A percentile compares a stretch with the other conserved stretches of the same genome.
These are phyloP conservation scores for Notholithocarpus densiflorus DNA, from an alignment of 306 rosid species.

Conservation along the genomic window DNA sequence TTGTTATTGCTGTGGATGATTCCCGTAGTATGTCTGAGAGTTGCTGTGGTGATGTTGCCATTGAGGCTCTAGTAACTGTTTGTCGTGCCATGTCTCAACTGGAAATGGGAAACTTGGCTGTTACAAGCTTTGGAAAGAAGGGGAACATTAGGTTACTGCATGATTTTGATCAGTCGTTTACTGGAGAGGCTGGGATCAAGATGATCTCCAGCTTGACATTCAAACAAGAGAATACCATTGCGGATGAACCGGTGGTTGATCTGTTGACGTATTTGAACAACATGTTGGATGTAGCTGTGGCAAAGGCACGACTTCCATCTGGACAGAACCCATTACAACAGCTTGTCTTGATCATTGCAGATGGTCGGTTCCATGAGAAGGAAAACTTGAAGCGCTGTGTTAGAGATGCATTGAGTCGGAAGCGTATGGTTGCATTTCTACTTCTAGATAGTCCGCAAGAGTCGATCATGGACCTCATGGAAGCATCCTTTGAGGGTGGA, in stretches of 20 bases:
- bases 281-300: constrained; percentile 69
- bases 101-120: constrained; percentile 84
- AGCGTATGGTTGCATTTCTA: constrained; percentile 84
- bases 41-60: constrained; percentile 67
- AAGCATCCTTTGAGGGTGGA: constrained; percentile 51
- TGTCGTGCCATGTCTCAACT: constrained; percentile 90
- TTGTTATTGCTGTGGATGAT: constrained; percentile 92
- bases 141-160: constrained; percentile 81
- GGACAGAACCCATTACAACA: constrained; percentile 82
- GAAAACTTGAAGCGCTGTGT: constrained; percentile 56
- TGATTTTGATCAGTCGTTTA: constrained; percentile 78
- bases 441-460: constrained; percentile 69
- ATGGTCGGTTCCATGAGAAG: constrained; percentile 79
- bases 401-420: constrained; percentile 51
- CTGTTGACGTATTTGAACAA: constrained; percentile 61
- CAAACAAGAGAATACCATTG: constrained; percentile 78
- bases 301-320: constrained; percentile 77
- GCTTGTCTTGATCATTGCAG: constrained; percentile 83
- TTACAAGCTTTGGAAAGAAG: constrained; percentile 83
- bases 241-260: constrained; percentile 80
- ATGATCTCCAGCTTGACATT: constrained; percentile 85
- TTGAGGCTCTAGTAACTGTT: constrained; percentile 85
- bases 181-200: constrained; percentile 78
- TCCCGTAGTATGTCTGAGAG: constrained; percentile 89
- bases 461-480: constrained; percentile 66